Evolutionary conservation across 2,329 filamentous ascomycete genomes (phyloP), one percentile per base, ranked within the genome.

Genomic region (Colletotrichum sp.): DNA sequence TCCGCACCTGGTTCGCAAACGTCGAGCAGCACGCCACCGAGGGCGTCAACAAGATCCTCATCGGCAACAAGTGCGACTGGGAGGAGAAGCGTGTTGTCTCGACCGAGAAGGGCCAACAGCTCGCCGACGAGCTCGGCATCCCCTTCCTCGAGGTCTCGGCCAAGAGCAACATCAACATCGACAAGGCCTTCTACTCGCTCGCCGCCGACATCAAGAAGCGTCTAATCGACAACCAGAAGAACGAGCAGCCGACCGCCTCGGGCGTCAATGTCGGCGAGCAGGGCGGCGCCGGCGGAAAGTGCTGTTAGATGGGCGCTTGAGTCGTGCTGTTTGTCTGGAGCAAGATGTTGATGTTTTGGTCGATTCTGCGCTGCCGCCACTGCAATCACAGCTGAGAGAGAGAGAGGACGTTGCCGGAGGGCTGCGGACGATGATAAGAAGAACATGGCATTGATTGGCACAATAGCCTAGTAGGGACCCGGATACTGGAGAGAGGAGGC

Each of bases 51-150:
- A 99, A 99, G 91, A 99, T 99, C 84, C 92, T 99, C 79, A 98
- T 99, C 80, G 97, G 97, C 85, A 99, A 99, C 92, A 99, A 99
- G 89, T 99, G 97, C 88, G 97, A 99, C 87, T 99, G 97, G 97
- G 97, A 99, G 87, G 97, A 99, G 88, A 99, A 99, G 91, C 94
- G 97, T 80, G 96, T 95, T 71, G 94, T 99, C 57, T 96, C 95
- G 66, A 98, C 94, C 76, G 96, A 98, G 85, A 94, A 96, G 83
- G 97, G 97, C 81, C 96, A 99, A 86, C 93, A 94, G 79, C 92
- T 99, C 72, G 97, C 97, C 75, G 94, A 98, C 87, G 97, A 99
- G 87, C 93, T 99, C 77, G 96, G 96, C 82, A 98, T 99, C 79
- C 96, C 97, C 24, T 99, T 99, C 90, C 94, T 99, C 84, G 97